Percentiles rank a stretch among this genome's conserved stretches.
These are phyloP conservation scores for Pyronema domesticum DNA, from an alignment of 495 filamentous ascomycete genomes.

Conservation along the genomic window DNA sequence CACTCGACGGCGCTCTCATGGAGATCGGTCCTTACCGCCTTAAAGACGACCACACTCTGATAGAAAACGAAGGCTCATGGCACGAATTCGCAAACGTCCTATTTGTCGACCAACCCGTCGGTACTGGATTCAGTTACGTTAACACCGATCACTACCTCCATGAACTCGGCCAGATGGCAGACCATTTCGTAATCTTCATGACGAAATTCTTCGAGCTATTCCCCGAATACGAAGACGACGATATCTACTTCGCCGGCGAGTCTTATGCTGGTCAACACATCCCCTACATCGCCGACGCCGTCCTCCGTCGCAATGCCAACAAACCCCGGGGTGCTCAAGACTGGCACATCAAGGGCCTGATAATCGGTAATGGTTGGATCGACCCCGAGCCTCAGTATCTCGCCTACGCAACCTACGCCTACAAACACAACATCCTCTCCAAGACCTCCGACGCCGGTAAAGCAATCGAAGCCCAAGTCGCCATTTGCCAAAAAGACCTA, in stretches of 20 bases:
- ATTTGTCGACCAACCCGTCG: slow-evolving; percentile 93
- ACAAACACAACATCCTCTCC: slow-evolving; percentile 51
- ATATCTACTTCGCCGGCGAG: slow-evolving; percentile 87
- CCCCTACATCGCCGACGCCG: slow-evolving; percentile 79
- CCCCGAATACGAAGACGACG: slow-evolving; percentile 80
- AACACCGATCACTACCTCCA: slow-evolving; percentile 68
- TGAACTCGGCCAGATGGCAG: slow-evolving; percentile 67
- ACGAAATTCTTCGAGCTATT: slow-evolving; percentile 81
- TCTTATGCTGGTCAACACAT: slow-evolving; percentile 97
- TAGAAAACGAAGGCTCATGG: slow-evolving; percentile 83
- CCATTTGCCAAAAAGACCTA: slow-evolving; percentile 42
- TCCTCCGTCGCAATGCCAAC: slow-evolving; percentile 57
- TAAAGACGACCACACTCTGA: slow-evolving; percentile 52
- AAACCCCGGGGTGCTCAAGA: slow-evolving; percentile 20
- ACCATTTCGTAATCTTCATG: slow-evolving; percentile 71
- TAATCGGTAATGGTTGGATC: slow-evolving; percentile 98
- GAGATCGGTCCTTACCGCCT: slow-evolving; percentile 88
- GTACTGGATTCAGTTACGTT: slow-evolving; percentile 90
- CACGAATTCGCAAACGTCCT: slow-evolving; percentile 92
- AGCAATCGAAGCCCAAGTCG: slow-evolving; percentile 49
- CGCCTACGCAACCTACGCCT: slow-evolving; percentile 65
- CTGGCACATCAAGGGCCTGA: slow-evolving; percentile 74
- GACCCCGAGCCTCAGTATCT: slow-evolving; percentile 76
- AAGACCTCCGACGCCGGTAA: slow-evolving; percentile 45
- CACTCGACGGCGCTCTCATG: slow-evolving; percentile 94